These are phyloP conservation scores for Venturia effusa DNA, from an alignment of 2,329 filamentous ascomycete species.

Conservation along the genomic window DNA sequence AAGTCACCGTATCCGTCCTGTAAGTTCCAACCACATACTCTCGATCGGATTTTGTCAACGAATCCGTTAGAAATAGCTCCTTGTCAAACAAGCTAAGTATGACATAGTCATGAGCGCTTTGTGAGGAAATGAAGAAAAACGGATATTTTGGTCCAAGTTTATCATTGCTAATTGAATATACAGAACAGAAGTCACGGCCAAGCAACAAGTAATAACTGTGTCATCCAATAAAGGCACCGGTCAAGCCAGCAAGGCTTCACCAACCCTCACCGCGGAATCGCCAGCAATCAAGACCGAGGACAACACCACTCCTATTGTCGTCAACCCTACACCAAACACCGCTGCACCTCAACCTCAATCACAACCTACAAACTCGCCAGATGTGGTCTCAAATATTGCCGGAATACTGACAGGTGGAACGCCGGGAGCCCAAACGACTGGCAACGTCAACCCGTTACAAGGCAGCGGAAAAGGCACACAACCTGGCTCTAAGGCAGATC, in stretches of 20 bases:
- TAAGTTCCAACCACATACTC: not conserved
- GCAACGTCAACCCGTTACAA: not conserved
- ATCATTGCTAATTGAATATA: not conserved
- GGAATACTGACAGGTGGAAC: not conserved
- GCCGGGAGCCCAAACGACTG: not conserved
- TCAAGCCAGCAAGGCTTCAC: not conserved
- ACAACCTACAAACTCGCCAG: not conserved
- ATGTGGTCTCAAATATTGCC: not conserved
- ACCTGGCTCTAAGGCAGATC: not conserved
- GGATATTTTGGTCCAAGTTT: not conserved
- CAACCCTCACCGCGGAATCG: not conserved
- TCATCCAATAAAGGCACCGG: not conserved
- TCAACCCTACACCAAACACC: not conserved
- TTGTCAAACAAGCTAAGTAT: too few species aligned
- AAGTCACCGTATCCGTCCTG: conserved; percentile 7
- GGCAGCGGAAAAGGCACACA: not conserved
- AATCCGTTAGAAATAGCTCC: too few species aligned
- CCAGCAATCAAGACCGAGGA: not conserved
- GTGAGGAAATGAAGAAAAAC: not conserved
- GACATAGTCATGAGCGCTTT: not conserved
- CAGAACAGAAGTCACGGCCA: not conserved
- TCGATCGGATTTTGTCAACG: too few species aligned
- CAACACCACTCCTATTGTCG: not conserved
- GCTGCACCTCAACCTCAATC: not conserved
- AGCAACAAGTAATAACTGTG: not conserved